Percentiles rank a stretch among this genome's conserved stretches.
Evolutionary conservation across 208 protist genomes (phyloP).

Genomic region (Trypanosoma cruzi): DNA sequence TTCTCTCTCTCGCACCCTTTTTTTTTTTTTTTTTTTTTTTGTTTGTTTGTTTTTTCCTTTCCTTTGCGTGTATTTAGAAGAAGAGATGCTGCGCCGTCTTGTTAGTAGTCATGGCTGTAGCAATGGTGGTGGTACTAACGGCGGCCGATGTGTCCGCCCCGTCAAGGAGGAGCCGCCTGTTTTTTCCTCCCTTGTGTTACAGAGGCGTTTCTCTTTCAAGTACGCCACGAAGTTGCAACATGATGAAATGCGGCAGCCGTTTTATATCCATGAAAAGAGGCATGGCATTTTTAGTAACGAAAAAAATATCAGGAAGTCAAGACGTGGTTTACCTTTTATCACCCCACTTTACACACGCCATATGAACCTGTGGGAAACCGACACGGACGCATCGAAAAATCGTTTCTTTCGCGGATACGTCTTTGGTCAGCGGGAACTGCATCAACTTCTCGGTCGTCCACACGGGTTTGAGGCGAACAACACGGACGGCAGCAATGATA

Average conservation of each 20-base stretch:
- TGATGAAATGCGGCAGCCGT: constrained; percentile 80
- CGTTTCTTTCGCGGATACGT: constrained; percentile 85
- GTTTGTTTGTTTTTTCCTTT: no score
- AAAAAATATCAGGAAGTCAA: constrained; percentile 64
- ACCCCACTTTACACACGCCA: constrained; percentile 79
- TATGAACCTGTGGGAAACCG: constrained; percentile 88
- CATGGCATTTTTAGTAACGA: constrained; percentile 87
- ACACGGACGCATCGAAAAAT: constrained; percentile 87
- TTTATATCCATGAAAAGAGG: constrained; percentile 87
- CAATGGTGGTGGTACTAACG: neutral
- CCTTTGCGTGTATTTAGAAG: neutral
- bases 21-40: no score
- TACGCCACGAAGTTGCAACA: constrained; percentile 81
- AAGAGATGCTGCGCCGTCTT: constrained; percentile 31
- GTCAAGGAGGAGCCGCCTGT: constrained; percentile 13
- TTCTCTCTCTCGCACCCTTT: neutral
- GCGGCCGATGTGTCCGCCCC: neutral
- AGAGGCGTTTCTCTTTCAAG: constrained; percentile 85
- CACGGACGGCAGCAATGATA: constrained; percentile 49
- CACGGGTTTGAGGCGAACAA: constrained; percentile 75
- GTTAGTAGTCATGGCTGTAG: neutral
- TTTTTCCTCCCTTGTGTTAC: constrained; percentile 27
- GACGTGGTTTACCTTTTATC: constrained; percentile 72
- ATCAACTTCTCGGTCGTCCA: constrained; percentile 71
- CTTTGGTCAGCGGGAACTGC: constrained; percentile 75